Conservation (phyloP, 192 early-diverging fungal genomes). For the Globomyces pollinis-pini region DNA sequence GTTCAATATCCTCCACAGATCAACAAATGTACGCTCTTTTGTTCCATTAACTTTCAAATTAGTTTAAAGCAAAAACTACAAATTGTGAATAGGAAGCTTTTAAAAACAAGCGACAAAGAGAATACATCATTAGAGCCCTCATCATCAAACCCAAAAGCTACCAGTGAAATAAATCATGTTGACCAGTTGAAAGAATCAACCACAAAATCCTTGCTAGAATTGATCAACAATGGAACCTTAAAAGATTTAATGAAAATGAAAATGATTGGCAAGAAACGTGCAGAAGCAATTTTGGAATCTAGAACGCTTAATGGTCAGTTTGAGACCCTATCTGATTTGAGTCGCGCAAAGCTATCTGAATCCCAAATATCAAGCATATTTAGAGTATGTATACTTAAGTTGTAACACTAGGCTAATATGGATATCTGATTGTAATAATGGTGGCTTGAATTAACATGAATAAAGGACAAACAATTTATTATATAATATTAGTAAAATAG, state of each 20-base stretch:
- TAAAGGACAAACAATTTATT: not conserved
- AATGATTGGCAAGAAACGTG: slow-evolving; percentile 52
- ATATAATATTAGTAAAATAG: too few species aligned
- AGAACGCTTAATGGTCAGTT: slow-evolving; percentile 24
- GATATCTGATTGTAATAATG: not conserved
- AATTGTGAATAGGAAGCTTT: not conserved
- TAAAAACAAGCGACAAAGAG: not conserved
- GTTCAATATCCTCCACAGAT: too few species aligned
- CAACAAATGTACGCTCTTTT: too few species aligned
- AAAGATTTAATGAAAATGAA: slow-evolving; percentile 47
- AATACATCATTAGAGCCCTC: too few species aligned
- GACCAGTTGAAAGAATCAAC: slow-evolving; percentile 7
- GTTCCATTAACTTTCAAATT: too few species aligned
- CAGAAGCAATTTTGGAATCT: slow-evolving; percentile 43
- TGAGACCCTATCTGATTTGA: not conserved
- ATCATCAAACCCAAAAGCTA: not conserved
- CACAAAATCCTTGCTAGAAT: slow-evolving; percentile 27
- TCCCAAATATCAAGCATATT: slow-evolving; percentile 1
- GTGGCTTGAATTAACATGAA: not conserved
- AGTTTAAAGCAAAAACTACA: not conserved
- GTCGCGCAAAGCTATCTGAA: not conserved
- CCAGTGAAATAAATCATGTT: not conserved
- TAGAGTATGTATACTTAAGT: not conserved
- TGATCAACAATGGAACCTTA: slow-evolving; percentile 46
- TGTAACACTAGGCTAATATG: slow-evolving; percentile 5